A percentile compares a stretch with the other conserved stretches of the same genome.
Evolutionary conservation across 1,284 basidiomycete genomes (phyloP).

Genomic region (Fomitopsis betulina): DNA sequence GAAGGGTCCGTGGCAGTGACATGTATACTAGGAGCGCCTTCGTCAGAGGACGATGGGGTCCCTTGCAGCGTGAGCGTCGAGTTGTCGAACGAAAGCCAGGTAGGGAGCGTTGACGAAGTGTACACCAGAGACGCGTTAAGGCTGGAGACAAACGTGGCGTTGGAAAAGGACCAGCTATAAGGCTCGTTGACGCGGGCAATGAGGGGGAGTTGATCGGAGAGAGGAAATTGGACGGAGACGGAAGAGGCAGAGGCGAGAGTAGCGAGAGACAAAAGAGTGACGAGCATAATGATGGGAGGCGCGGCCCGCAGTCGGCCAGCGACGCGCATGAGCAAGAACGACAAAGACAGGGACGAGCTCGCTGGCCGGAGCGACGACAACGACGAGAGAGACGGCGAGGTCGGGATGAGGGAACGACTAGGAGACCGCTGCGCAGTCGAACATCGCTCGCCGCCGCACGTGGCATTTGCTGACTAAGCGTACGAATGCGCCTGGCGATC

Average conservation of each 20-base stretch:
- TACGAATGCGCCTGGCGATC: background rate
- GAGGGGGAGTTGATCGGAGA: constrained; percentile 56
- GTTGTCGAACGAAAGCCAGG: constrained; percentile 65
- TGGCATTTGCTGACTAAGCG: background rate
- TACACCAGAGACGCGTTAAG: constrained; percentile 39
- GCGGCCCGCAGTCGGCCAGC: constrained; percentile 51
- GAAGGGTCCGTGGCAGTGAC: constrained; percentile 50
- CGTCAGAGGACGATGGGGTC: constrained; percentile 50
- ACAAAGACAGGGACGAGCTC: background rate
- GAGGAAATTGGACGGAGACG: constrained; percentile 44
- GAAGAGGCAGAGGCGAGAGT: constrained; percentile 33
- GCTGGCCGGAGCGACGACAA: background rate
- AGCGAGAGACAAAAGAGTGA: constrained; percentile 48
- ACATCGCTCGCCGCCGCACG: constrained; percentile 1
- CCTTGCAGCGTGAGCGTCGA: constrained; percentile 49
- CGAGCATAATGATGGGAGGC: constrained; percentile 53
- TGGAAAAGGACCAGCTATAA: constrained; percentile 63
- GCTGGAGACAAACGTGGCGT: constrained; percentile 53
- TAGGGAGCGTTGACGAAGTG: constrained; percentile 46
- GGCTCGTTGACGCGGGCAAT: constrained; percentile 55
- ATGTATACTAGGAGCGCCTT: constrained; percentile 50
- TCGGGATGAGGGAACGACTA: background rate
- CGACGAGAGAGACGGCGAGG: constrained; percentile 2
- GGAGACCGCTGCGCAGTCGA: background rate
- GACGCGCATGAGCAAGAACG: constrained; percentile 20